Evolutionary conservation across 1,139 yeast genomes (phyloP), one percentile per base, ranked within the genome.

Genomic region (Lodderomyces theae): DNA sequence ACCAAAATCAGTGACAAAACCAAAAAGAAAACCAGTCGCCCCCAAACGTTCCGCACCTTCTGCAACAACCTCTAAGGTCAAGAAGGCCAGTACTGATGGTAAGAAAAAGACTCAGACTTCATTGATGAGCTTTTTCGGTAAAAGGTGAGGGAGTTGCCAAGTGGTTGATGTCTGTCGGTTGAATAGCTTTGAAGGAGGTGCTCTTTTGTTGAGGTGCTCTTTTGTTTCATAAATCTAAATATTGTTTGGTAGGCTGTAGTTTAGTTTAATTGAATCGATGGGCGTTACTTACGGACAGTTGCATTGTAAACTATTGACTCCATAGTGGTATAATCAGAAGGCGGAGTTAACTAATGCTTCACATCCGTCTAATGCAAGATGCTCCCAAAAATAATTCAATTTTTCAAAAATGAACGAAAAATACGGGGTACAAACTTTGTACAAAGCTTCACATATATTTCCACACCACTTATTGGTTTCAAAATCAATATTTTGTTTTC

Each of bases 111-210:
- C 41, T 2, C 74, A 69, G 46, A 46, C 66, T 9, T 66, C 74
- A 3, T 53, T 71, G 17, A 65, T 68, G 72, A 67, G 55, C 46
- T 69, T 69, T 46, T 70, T 70, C 45, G 59, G 57, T 12, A 65
- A 64, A 45, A 55, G 54, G 42, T 41, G 31, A 26, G 8, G 11
- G 26, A 4, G 26, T 8, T n/a, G n/a, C n/a, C n/a, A n/a, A n/a
- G n/a, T n/a, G n/a, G 26, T 5, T 11, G 11, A 8, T 8, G 26
- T 5, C n/a, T 24, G 6, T 24, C 22, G 22, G 8, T 19, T n/a
- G n/a, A n/a, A n/a, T n/a, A n/a, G n/a, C n/a, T n/a, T n/a, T n/a
- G n/a, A n/a, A n/a, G n/a, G n/a, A n/a, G n/a, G n/a, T n/a, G n/a
- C n/a, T n/a, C n/a, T n/a, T n/a, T n/a, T n/a, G n/a, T n/a, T n/a